Percentiles rank a stretch among this genome's conserved stretches.
phyloP scores from a whole-genome alignment of 2,329 filamentous ascomycete species.

The Ceratocystis cacaofunesta region DNA sequence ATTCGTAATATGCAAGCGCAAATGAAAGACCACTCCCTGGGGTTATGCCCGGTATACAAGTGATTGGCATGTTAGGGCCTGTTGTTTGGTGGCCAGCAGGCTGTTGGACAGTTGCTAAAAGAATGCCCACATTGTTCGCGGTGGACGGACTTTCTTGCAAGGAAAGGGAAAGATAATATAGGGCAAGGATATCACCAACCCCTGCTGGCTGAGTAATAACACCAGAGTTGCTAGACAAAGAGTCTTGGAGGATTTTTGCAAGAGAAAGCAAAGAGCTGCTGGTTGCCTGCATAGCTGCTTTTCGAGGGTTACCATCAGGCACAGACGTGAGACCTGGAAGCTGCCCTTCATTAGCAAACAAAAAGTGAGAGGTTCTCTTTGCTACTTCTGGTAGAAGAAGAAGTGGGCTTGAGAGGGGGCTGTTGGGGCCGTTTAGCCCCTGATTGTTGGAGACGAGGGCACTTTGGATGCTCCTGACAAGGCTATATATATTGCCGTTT shows the following conservation, averaged over 20 bases:
- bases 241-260: slow-evolving; percentile 95
- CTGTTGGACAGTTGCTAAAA: slow-evolving; percentile 89
- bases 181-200: slow-evolving; percentile 78
- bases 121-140: slow-evolving; percentile 92
- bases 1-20: slow-evolving; percentile 88
- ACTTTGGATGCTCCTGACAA: slow-evolving; percentile 64
- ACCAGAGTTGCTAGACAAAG: slow-evolving; percentile 62
- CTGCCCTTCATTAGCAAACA: slow-evolving; percentile 62
- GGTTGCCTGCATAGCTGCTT: slow-evolving; percentile 76
- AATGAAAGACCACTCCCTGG: slow-evolving; percentile 78
- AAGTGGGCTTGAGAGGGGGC: slow-evolving; percentile 36
- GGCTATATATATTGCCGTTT: slow-evolving; percentile 54
- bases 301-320: slow-evolving; percentile 53
- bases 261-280: slow-evolving; percentile 90
- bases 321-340: slow-evolving; percentile 68
- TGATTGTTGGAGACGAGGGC: slow-evolving; percentile 40
- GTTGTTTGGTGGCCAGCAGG: slow-evolving; percentile 20
- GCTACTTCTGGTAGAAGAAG: slow-evolving; percentile 73
- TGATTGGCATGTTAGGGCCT: slow-evolving; percentile 17
- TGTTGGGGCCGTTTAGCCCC: neutral
- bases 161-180: slow-evolving; percentile 91
- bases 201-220: slow-evolving; percentile 45
- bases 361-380: slow-evolving; percentile 63
- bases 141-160: slow-evolving; percentile 93
- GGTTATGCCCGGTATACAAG: slow-evolving; percentile 57